phyloP scores from a whole-genome alignment of 176 grass and related monocot species.

The Themeda triandra region DNA sequence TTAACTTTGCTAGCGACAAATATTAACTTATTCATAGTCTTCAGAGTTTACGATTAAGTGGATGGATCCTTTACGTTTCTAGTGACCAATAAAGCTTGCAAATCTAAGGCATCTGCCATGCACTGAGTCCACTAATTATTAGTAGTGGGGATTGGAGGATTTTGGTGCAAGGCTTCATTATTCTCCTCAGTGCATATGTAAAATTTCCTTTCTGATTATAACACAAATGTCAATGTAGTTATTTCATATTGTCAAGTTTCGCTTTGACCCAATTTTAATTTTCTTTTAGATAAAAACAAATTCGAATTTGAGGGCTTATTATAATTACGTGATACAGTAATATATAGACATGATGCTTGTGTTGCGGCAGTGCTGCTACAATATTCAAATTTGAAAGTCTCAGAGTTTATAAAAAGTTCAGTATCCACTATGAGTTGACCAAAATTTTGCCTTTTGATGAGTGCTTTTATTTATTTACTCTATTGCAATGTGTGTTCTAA shows the following conservation, averaged over 20 bases:
- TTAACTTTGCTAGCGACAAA: conserved; percentile 35
- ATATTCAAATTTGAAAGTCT: conserved; percentile 1
- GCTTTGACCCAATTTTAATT: not conserved
- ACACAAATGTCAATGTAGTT: not conserved
- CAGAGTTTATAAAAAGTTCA: conserved; percentile 3
- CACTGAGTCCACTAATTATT: conserved; percentile 32
- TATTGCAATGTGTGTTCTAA: conserved; percentile 44
- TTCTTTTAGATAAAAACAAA: not conserved
- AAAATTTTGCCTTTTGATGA: conserved; percentile 22
- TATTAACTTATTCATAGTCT: conserved; percentile 36
- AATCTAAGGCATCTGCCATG: conserved; percentile 42
- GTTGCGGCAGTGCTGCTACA: not conserved
- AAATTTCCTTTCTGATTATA: not conserved
- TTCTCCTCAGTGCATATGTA: conserved; percentile 37
- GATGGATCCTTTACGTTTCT: conserved; percentile 41
- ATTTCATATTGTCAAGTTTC: conserved; percentile 10
- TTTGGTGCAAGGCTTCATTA: conserved; percentile 38
- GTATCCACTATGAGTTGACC: conserved; percentile 29
- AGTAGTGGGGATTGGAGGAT: conserved; percentile 11
- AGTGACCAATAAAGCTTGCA: conserved; percentile 29
- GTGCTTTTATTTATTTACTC: conserved; percentile 27
- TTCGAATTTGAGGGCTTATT: not conserved
- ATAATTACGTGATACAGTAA: conserved; percentile 13
- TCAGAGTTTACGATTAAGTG: conserved; percentile 42
- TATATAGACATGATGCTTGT: not conserved